Percentiles rank a stretch among this genome's conserved stretches.
These are phyloP conservation scores for Ogataea zsoltii DNA, from an alignment of 805 yeast species.

Conservation along the genomic window DNA sequence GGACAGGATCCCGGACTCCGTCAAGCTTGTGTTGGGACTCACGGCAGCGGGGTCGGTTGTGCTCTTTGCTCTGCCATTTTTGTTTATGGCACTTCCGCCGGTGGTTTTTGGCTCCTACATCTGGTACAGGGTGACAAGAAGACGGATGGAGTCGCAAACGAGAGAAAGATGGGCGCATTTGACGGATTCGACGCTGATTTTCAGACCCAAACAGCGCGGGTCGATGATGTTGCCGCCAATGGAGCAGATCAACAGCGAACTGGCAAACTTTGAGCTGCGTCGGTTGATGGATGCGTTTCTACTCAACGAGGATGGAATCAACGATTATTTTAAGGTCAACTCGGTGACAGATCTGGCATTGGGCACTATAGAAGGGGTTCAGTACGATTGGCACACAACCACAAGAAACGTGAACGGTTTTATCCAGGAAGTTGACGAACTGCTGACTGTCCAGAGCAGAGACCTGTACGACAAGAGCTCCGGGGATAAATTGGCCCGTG, in stretches of 20 bases:
- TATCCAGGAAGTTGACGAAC: slow-evolving; percentile 23
- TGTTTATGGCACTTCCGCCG: slow-evolving; percentile 35
- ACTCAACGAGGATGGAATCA: slow-evolving; percentile 32
- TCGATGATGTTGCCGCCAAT: slow-evolving; percentile 24
- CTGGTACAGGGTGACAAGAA: slow-evolving; percentile 15
- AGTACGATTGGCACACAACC: slow-evolving; percentile 26
- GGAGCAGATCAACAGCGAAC: slow-evolving; percentile 30
- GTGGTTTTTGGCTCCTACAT: slow-evolving; percentile 29
- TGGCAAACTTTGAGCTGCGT: slow-evolving; percentile 33
- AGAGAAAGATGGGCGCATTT: slow-evolving; percentile 26
- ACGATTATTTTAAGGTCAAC: slow-evolving; percentile 24
- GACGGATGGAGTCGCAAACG: slow-evolving; percentile 17
- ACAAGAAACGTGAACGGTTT: slow-evolving; percentile 23
- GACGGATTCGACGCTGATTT: slow-evolving; percentile 27
- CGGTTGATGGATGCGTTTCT: slow-evolving; percentile 34
- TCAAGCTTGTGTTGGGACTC: slow-evolving; percentile 28
- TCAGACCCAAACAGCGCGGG: slow-evolving; percentile 18
- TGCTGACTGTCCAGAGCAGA: slow-evolving; percentile 31
- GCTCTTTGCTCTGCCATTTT: slow-evolving; percentile 33
- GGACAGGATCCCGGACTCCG: slow-evolving; percentile 31
- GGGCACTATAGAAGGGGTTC: slow-evolving; percentile 32
- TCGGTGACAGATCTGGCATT: slow-evolving; percentile 29
- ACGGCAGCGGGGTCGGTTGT: slow-evolving; percentile 30
- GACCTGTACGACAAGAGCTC: slow-evolving; percentile 27
- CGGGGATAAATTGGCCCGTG: slow-evolving; percentile 29